A percentile compares a stretch with the other conserved stretches of the same genome.
phyloP scores from a whole-genome alignment of 2,329 filamentous ascomycete genomes.

The Chaetomium sp. region DNA sequence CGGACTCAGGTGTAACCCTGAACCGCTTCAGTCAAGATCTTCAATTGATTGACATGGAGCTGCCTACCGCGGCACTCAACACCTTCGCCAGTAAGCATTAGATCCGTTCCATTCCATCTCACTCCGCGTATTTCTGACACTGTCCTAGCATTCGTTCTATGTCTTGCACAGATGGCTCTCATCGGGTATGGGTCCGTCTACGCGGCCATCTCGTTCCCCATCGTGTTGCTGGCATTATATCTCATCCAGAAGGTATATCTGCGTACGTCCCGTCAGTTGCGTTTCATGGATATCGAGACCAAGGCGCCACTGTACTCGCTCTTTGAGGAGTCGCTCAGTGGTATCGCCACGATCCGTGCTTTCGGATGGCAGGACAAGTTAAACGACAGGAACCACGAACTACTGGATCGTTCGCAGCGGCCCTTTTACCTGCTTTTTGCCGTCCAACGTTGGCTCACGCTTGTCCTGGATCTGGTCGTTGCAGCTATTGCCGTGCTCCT shows the following conservation, averaged over 20 bases:
- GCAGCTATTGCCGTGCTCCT: constrained; percentile 42
- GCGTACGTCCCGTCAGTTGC: constrained; percentile 54
- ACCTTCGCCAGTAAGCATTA: constrained; percentile 31
- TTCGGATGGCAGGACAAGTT: constrained; percentile 55
- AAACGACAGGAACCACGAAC: constrained; percentile 47
- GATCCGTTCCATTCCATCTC: background rate
- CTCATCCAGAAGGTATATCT: constrained; percentile 54
- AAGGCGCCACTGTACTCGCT: constrained; percentile 53
- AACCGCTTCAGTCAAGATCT: constrained; percentile 43
- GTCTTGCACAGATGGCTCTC: constrained; percentile 48
- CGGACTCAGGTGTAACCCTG: constrained; percentile 40
- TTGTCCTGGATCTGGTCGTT: constrained; percentile 45
- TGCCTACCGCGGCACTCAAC: constrained; percentile 37
- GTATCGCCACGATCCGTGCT: constrained; percentile 54
- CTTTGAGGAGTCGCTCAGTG: constrained; percentile 52
- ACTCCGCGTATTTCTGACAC: constrained; percentile 7
- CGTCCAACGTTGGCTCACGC: constrained; percentile 57
- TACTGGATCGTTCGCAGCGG: constrained; percentile 57
- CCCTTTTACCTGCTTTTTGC: constrained; percentile 60
- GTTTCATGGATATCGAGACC: constrained; percentile 55
- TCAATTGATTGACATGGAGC: constrained; percentile 37
- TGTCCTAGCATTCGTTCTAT: constrained; percentile 32
- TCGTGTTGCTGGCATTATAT: constrained; percentile 41
- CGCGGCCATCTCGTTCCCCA: constrained; percentile 48
- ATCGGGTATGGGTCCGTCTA: constrained; percentile 50